Evolutionary conservation across 345 rosid genomes (phyloP).

Genomic region (Nasturtium officinale): DNA sequence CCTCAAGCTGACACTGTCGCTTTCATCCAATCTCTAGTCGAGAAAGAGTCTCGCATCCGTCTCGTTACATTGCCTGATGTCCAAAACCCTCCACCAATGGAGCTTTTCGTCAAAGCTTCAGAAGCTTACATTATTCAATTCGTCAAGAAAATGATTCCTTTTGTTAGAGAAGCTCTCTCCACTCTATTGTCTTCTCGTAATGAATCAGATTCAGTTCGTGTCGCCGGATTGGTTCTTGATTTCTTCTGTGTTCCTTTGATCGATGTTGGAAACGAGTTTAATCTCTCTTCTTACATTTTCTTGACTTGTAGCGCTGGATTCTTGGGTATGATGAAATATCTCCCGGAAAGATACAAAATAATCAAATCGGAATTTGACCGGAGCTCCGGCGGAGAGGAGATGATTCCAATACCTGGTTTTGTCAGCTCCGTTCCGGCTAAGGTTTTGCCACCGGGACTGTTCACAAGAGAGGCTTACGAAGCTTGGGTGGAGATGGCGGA

Average conservation of each 20-base stretch:
- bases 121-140: conserved; percentile 31
- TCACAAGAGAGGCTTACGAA: conserved; percentile 40
- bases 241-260: conserved; percentile 49
- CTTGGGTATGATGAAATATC: conserved; percentile 46
- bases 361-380: conserved; percentile 20
- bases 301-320: conserved; percentile 46
- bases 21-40: conserved; percentile 14
- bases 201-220: conserved; percentile 30
- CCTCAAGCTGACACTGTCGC: neutral
- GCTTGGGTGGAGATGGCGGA: conserved; percentile 38
- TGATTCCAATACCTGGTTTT: conserved; percentile 37
- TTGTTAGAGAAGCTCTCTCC: conserved; percentile 4
- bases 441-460: conserved; percentile 43
- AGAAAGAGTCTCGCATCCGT: conserved; percentile 17
- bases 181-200: conserved; percentile 16
- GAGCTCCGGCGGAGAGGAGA: conserved; percentile 23
- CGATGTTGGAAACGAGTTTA: conserved; percentile 44
- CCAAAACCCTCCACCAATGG: conserved; percentile 28
- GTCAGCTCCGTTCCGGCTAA: conserved; percentile 40
- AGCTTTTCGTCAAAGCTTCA: conserved; percentile 9
- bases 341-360: conserved; percentile 37
- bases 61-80: conserved; percentile 16
- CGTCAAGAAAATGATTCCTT: conserved; percentile 26
- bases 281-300: conserved; percentile 54
- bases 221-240: conserved; percentile 51